phyloP scores from a whole-genome alignment of 1,284 basidiomycete genomes.

The Pseudozyma sp. region DNA sequence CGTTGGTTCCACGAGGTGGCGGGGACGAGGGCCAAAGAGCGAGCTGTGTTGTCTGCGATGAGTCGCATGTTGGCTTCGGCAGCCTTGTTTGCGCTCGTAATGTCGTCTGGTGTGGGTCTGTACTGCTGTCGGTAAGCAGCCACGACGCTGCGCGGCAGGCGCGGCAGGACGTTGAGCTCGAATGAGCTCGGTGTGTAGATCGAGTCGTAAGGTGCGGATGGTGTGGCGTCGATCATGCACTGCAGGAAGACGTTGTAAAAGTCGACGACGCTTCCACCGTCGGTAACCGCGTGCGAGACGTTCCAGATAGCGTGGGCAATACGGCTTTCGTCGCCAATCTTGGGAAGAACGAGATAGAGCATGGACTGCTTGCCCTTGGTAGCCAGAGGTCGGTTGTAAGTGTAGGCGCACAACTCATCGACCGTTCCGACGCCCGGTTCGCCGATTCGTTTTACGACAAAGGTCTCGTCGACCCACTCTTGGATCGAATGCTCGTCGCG shows the following conservation, averaged over 20 bases:
- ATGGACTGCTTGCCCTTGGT: constrained; percentile 40
- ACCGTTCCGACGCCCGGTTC: constrained; percentile 11
- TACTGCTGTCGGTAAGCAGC: constrained; percentile 21
- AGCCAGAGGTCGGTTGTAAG: constrained; percentile 29
- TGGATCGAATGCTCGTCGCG: constrained; percentile 25
- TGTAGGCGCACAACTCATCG: constrained; percentile 12
- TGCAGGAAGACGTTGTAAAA: constrained; percentile 31
- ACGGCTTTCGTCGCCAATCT: constrained; percentile 6
- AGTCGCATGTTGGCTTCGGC: constrained; percentile 20
- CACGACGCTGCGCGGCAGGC: constrained; percentile 28
- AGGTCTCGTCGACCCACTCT: constrained; percentile 31
- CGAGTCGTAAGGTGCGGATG: constrained; percentile 11
- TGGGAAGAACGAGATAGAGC: constrained; percentile 34
- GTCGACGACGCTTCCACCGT: constrained; percentile 38
- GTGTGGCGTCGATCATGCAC: constrained; percentile 22
- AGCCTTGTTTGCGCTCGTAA: not conserved
- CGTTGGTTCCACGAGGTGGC: constrained; percentile 7
- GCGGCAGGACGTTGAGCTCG: constrained; percentile 21
- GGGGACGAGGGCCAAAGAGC: constrained; percentile 25
- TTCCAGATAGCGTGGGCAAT: constrained; percentile 33
- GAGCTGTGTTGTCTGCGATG: constrained; percentile 22
- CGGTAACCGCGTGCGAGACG: constrained; percentile 42
- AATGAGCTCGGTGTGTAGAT: constrained; percentile 18
- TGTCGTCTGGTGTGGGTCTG: constrained; percentile 19
- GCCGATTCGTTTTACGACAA: constrained; percentile 30